Conservation (phyloP, 1,139 yeast genomes). For the Saccharomyces uvarum region DNA sequence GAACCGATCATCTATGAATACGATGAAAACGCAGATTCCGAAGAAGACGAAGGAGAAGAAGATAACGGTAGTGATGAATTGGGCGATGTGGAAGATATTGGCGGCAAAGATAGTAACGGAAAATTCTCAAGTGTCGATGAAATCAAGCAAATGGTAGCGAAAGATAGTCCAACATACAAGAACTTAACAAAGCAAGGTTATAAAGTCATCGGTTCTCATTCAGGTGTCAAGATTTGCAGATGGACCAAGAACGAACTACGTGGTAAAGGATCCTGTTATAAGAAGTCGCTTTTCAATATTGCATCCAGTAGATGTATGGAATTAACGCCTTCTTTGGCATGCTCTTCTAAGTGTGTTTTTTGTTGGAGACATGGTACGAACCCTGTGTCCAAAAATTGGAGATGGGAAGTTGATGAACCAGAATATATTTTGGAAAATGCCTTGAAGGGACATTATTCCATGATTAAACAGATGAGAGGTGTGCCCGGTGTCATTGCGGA, state of each 20-base stretch:
- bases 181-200: slow-evolving; percentile 89
- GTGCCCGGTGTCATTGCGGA: slow-evolving; percentile 91
- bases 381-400: slow-evolving; percentile 93
- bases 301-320: slow-evolving; percentile 92
- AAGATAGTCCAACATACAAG: slow-evolving; percentile 81
- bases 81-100: slow-evolving; percentile 74
- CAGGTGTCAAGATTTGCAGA: slow-evolving; percentile 91
- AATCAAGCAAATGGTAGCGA: slow-evolving; percentile 80
- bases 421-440: slow-evolving; percentile 81
- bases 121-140: slow-evolving; percentile 23
- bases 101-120: slow-evolving; percentile 36
- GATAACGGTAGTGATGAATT: slow-evolving; percentile 29
- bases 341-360: slow-evolving; percentile 91
- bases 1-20: slow-evolving; percentile 52
- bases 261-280: slow-evolving; percentile 92
- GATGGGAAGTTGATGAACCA: slow-evolving; percentile 92
- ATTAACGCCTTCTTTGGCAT: slow-evolving; percentile 86
- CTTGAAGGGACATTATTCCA: slow-evolving; percentile 77
- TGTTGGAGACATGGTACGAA: slow-evolving; percentile 98
- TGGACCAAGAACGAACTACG: slow-evolving; percentile 94
- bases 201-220: slow-evolving; percentile 86
- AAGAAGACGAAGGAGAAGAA: slow-evolving; percentile 36
- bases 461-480: slow-evolving; percentile 90
- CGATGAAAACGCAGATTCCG: slow-evolving; percentile 43
- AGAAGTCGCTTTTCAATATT: slow-evolving; percentile 86